Base-by-base conservation (phyloP, 495 filamentous ascomycete genomes). In the Podospora bellae-mahoneyi region DNA sequence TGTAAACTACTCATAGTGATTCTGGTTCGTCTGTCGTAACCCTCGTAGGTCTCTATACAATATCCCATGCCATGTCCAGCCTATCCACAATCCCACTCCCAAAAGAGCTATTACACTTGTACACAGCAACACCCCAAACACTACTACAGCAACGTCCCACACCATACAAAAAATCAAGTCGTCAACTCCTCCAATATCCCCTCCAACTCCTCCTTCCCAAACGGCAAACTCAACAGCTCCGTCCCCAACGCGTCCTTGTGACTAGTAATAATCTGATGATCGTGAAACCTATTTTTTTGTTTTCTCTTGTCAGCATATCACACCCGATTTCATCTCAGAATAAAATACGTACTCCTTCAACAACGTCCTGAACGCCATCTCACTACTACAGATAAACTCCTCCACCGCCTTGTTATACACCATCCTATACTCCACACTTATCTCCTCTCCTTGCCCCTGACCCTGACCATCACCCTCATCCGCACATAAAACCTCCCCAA, bases 351-450 rank as follows among this genome's bases (percentile, higher is more conserved):
- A 92, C 86, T 99, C 95, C 80, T 97, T 98, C 73, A 99, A 76
- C 78, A 99, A 69, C 32, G 92, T 94, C 69, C 95, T 84, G 79
- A 98, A 99, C 72, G 89, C 92, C 87, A 97, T 93, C 83, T 99
- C 95, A 67, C 89, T 96, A 71, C 92, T 94, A 70, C 94, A 97
- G 55, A 98, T 93, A 77, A 99, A 97, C 75, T 97, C 93, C 79
- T 97, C 94, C 26, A 93, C 89, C 19, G 94, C 94, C 77, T 96
- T 97, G 74, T 95, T 93, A 79, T 98, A 99, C 65, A 98, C 80
- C 70, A 91, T 85, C 18, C 91, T 84, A 77, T 97, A 97, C 79
- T 98, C 95, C 34, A 99, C 87, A 1, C 91, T 91, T 78, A 85
- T 69, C 82, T 82, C 80, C 28, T 77, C 77, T 34, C 78, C 82